Evolutionary conservation across 192 early-diverging fungal species (phyloP).

Genomic region (Coemansia sp.): DNA sequence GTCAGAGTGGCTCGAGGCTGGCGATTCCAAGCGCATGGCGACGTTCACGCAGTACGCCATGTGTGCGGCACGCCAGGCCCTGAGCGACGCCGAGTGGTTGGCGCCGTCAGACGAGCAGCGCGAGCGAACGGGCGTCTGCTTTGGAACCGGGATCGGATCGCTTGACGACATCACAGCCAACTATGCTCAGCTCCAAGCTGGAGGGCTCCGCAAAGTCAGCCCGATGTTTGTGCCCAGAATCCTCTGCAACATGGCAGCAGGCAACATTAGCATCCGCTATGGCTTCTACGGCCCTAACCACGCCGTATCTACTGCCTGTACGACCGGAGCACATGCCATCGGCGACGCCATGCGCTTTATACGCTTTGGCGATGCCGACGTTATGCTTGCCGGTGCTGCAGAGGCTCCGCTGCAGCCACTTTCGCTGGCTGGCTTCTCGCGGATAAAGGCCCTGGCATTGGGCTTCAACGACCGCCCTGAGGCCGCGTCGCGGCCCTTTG

Average conservation of each 20-base stretch:
- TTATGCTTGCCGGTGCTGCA: conserved; percentile 92
- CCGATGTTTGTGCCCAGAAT: conserved; percentile 92
- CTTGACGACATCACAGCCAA: conserved; percentile 79
- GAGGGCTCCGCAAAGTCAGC: conserved; percentile 74
- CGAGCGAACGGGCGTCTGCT: conserved; percentile 80
- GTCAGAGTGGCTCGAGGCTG: conserved; percentile 74
- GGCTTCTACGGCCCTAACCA: conserved; percentile 91
- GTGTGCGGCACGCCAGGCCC: conserved; percentile 80
- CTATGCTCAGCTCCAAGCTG: conserved; percentile 51
- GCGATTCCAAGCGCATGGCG: conserved; percentile 78
- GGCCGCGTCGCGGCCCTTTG: conserved; percentile 91
- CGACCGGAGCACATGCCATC: conserved; percentile 93
- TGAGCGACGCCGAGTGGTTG: conserved; percentile 82
- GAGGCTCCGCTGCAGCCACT: conserved; percentile 88
- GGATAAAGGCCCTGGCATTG: conserved; percentile 79
- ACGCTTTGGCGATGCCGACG: conserved; percentile 89
- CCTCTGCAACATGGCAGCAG: conserved; percentile 94
- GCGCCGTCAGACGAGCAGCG: conserved; percentile 61
- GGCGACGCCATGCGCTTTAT: conserved; percentile 96
- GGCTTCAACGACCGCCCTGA: conserved; percentile 80
- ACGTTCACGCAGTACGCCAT: conserved; percentile 89
- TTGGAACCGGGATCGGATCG: conserved; percentile 94
- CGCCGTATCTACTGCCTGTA: conserved; percentile 91
- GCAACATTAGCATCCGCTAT: conserved; percentile 88
- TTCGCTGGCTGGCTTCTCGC: conserved; percentile 86